Conservation (phyloP, 2,329 filamentous ascomycete genomes). For the Colletotrichum falcatum region DNA sequence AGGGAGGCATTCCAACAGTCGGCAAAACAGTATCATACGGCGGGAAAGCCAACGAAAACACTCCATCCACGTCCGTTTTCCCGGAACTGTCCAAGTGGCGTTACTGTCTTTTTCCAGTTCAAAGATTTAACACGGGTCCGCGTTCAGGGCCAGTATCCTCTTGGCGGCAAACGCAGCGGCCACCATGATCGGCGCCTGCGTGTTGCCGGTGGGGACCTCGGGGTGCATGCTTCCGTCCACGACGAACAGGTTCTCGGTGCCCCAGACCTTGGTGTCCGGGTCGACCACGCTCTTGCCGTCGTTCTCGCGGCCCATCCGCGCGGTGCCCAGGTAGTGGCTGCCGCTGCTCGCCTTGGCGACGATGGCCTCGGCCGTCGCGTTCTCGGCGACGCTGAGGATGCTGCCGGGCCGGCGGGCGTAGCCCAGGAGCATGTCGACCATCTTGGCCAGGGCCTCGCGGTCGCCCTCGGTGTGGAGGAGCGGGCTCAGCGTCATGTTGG, state of each 20-base stretch:
- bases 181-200: slow-evolving; percentile 40
- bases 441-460: slow-evolving; percentile 45
- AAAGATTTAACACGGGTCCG: background rate
- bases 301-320: slow-evolving; percentile 48
- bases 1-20: background rate
- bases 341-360: slow-evolving; percentile 44
- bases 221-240: slow-evolving; percentile 50
- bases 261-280: slow-evolving; percentile 48
- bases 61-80: background rate
- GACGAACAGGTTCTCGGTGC: slow-evolving; percentile 48
- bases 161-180: slow-evolving; percentile 37
- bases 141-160: slow-evolving; percentile 25
- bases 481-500: slow-evolving; percentile 55
- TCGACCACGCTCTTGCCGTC: slow-evolving; percentile 50
- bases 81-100: too few relatives aligned
- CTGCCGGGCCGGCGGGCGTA: slow-evolving; percentile 44
- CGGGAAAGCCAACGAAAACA: background rate
- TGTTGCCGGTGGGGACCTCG: slow-evolving; percentile 47
- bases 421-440: slow-evolving; percentile 45
- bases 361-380: slow-evolving; percentile 43
- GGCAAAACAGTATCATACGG: background rate
- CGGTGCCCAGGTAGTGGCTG: slow-evolving; percentile 49
- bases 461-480: slow-evolving; percentile 51
- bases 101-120: background rate
- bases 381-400: slow-evolving; percentile 42